Percentiles rank a stretch among this genome's conserved stretches.
phyloP scores from a whole-genome alignment of 306 rosid genomes.

The Argentina anserina region DNA sequence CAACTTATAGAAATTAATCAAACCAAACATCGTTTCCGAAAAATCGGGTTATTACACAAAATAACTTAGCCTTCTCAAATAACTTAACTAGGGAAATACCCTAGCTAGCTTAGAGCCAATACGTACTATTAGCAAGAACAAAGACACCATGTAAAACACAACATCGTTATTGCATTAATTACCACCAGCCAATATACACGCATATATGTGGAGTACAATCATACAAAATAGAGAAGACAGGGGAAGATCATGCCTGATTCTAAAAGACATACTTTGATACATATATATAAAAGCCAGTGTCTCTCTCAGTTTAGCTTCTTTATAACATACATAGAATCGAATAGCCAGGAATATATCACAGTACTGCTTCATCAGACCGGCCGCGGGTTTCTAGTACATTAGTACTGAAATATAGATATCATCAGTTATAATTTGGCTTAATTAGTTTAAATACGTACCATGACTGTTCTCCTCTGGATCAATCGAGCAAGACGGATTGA shows the following conservation, averaged over 20 bases:
- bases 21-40: no score
- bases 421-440: background rate
- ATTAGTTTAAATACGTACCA: background rate
- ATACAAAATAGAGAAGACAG: background rate
- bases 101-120: background rate
- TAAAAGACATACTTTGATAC: background rate
- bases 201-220: background rate
- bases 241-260: background rate
- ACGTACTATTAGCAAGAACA: background rate
- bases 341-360: background rate
- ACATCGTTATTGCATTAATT: background rate
- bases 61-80: no score
- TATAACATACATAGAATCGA: background rate
- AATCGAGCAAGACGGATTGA: constrained; percentile 7
- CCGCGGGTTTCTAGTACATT: no score
- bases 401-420: background rate
- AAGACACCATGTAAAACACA: background rate
- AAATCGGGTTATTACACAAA: no score
- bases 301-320: background rate
- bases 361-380: no score
- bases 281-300: background rate
- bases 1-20: no score
- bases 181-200: background rate
- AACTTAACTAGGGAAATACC: background rate
- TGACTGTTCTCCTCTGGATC: background rate